Evolutionary conservation across 352 stramenopile genomes (phyloP).

Genomic region (Pythium biforme): DNA sequence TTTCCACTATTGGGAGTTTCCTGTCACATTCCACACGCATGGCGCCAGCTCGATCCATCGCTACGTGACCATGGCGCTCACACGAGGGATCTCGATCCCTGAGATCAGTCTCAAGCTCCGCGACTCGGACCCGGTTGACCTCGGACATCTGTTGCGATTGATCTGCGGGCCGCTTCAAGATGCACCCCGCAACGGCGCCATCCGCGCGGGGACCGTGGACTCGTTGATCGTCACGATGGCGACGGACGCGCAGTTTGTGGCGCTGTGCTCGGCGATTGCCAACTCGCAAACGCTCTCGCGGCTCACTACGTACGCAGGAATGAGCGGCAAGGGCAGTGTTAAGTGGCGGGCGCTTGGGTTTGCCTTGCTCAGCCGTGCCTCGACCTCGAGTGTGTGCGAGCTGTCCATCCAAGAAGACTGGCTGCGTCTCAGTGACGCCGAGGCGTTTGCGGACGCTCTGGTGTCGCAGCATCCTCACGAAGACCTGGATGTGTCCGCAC

Average conservation of each 20-base stretch:
- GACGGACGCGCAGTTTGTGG: not conserved
- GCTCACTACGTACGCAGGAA: conserved; percentile 1
- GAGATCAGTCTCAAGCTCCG: conserved; percentile 6
- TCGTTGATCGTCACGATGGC: conserved; percentile 9
- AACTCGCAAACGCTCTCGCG: not conserved
- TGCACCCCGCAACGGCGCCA: no score
- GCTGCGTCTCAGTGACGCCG: not conserved
- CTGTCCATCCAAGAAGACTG: conserved; percentile 12
- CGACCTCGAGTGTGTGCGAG: not conserved
- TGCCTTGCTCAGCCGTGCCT: conserved; percentile 8
- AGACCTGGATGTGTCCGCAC: not conserved
- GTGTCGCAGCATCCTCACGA: not conserved
- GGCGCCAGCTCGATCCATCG: not conserved
- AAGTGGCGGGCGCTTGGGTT: conserved; percentile 15
- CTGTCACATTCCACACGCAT: not conserved
- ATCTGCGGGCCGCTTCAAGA: not conserved
- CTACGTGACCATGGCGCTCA: not conserved
- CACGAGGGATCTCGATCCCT: not conserved
- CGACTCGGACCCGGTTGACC: not conserved
- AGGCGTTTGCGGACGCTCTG: not conserved
- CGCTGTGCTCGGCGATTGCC: conserved; percentile 5
- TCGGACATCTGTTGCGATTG: not conserved
- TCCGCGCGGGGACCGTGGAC: not conserved
- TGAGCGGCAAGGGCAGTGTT: not conserved
- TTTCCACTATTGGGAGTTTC: conserved; percentile 16